Conservation (phyloP, 164 flowering plant species). For the Echeveria elegans region DNA sequence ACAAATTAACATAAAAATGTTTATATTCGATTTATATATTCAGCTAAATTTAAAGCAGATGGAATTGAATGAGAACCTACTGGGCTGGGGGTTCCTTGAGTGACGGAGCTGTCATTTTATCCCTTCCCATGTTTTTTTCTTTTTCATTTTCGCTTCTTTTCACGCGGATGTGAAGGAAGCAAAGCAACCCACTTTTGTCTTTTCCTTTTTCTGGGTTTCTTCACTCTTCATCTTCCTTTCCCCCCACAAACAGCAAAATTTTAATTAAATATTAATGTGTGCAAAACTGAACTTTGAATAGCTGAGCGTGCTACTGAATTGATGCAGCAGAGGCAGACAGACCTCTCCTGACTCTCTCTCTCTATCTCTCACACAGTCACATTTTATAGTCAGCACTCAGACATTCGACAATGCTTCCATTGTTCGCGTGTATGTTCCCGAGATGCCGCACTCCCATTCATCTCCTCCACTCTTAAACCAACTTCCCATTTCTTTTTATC, state of each 20-base stretch:
- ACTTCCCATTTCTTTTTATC: neutral
- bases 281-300: too few species aligned
- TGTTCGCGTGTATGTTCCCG: neutral
- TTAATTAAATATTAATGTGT: neutral
- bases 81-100: neutral
- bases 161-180: constrained; percentile 5
- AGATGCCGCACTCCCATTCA: neutral
- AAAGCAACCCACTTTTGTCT: neutral
- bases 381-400: too few species aligned
- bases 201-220: neutral
- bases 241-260: neutral
- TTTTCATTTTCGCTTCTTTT: neutral
- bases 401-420: constrained; percentile 1
- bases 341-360: neutral
- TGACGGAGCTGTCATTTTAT: neutral
- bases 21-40: too few species aligned
- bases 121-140: neutral
- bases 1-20: too few species aligned
- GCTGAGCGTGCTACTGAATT: too few species aligned
- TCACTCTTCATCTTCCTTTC: neutral
- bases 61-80: too few species aligned
- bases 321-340: neutral
- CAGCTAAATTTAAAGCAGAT: too few species aligned
- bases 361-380: neutral
- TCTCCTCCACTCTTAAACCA: neutral